These are phyloP conservation scores for Colletotrichum sp. DNA, from an alignment of 2,329 filamentous ascomycete genomes.

Conservation along the genomic window DNA sequence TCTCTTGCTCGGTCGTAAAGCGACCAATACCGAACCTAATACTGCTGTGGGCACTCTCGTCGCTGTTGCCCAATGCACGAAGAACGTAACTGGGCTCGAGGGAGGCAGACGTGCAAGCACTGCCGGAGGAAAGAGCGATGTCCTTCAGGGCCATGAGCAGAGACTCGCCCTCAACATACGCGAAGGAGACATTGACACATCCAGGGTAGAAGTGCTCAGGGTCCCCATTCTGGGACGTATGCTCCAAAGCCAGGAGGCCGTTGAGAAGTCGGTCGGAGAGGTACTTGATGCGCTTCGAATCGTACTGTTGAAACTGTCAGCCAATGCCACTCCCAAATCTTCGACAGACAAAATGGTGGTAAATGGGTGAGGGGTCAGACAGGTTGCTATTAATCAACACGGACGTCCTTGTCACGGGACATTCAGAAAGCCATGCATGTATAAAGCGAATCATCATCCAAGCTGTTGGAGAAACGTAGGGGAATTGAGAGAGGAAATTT, in stretches of 20 bases:
- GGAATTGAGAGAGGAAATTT: constrained; percentile 7
- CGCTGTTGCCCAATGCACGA: constrained; percentile 90
- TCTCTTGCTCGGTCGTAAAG: constrained; percentile 93
- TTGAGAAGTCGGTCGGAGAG: constrained; percentile 85
- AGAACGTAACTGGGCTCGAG: constrained; percentile 96
- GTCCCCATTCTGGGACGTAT: constrained; percentile 91
- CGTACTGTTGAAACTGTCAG: constrained; percentile 68
- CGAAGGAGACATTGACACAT: constrained; percentile 98
- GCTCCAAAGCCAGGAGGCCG: constrained; percentile 86
- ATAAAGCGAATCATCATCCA: constrained; percentile 80
- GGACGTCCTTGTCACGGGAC: constrained; percentile 62
- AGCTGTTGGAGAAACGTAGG: constrained; percentile 22
- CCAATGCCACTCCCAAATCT: neutral
- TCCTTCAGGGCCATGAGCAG: constrained; percentile 98
- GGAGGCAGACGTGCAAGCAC: constrained; percentile 95
- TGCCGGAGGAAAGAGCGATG: constrained; percentile 94
- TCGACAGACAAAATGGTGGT: neutral
- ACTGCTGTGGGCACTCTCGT: constrained; percentile 97
- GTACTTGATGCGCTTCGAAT: constrained; percentile 80
- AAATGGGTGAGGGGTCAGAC: constrained; percentile 54
- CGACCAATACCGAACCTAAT: constrained; percentile 97
- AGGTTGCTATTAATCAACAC: constrained; percentile 71
- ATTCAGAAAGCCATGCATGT: constrained; percentile 94
- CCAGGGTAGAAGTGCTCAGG: constrained; percentile 86
- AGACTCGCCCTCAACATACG: constrained; percentile 97